phyloP scores from a whole-genome alignment of 805 yeast species.

The Wickerhamomyces silvicola region DNA sequence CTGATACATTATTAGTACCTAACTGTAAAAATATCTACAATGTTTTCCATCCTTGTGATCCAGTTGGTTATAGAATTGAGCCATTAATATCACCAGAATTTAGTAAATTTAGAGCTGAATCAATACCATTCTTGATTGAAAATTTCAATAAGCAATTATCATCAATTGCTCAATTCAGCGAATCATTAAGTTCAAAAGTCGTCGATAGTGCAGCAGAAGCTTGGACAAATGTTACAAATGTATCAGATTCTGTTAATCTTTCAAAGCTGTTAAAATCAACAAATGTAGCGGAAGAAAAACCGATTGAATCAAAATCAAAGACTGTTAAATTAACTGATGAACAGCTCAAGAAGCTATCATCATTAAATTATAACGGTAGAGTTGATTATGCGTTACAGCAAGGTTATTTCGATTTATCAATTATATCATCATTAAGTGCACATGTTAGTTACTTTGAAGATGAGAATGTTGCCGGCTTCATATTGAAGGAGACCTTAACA shows the following conservation, averaged over 20 bases:
- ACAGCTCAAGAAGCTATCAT: conserved; percentile 31
- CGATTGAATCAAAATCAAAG: conserved; percentile 16
- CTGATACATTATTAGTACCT: conserved; percentile 30
- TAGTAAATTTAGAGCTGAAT: conserved; percentile 45
- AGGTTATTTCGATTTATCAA: conserved; percentile 71
- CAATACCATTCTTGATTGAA: conserved; percentile 46
- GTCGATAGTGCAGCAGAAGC: conserved; percentile 9
- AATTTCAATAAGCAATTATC: conserved; percentile 32
- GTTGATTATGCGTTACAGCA: conserved; percentile 77
- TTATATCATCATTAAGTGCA: conserved; percentile 77
- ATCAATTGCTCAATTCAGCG: conserved; percentile 33
- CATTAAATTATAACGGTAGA: conserved; percentile 66
- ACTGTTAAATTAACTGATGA: conserved; percentile 22
- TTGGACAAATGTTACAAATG: conserved; percentile 5
- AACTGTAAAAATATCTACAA: conserved; percentile 67
- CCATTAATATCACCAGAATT: conserved; percentile 59
- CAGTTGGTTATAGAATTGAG: conserved; percentile 84
- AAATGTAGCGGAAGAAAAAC: background rate
- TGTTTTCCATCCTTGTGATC: conserved; percentile 86
- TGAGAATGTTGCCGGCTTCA: conserved; percentile 72
- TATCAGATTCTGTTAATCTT: conserved; percentile 1
- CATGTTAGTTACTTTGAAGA: conserved; percentile 89
- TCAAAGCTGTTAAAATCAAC: conserved; percentile 2
- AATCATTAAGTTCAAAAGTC: conserved; percentile 3
- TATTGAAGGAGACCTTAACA: conserved; percentile 50